Base-by-base conservation (phyloP, 495 filamentous ascomycete genomes). In the Melanomma pulvis-pyrius region DNA sequence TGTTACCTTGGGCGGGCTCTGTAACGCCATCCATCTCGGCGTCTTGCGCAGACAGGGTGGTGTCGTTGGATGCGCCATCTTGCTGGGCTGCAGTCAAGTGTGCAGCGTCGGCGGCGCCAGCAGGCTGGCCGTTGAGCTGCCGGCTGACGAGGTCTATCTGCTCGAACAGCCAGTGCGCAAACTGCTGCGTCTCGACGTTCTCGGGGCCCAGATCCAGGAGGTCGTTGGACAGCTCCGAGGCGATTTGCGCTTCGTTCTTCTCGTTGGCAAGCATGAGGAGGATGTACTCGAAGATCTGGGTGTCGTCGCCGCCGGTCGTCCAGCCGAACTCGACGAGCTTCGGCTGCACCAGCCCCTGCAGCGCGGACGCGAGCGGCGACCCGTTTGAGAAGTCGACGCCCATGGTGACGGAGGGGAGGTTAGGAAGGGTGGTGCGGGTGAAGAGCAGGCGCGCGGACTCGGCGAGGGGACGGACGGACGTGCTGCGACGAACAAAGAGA, bases 271-370 rank as follows among this genome's bases (percentile, higher is more conserved):
- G 84, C 93, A 97, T 98, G 58, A 97, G 83, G 49, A 97, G 89
- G 66, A 98, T 93, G 75, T 97, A 98, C 78, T 98, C 94, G 46
- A 91, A 88, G 61, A 98, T 82, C 13, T 92, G 90, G 17, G 89
- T 87, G 72, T 91, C 93, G 73, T 93, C 82, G 61, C 86, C 88
- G 46, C 88, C 90, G 48, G 88, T 86, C 47, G 86, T 90, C 94
- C 93, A 97, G 61, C 92, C 92, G 61, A 93, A 88, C 76, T 98
- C 93, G n/a, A 92, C 87, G 69, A 98, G 79, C 78, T 97, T 97
- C n/a, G 90, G 88, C 75, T 93, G 90, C 55, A 97, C 90, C 44
- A 84, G 88, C 76, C 80, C 81, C 72, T 87, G 89, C 48, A 98
- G 83, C 32, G 91, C 88, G 61, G 90, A 86, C 64, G 92, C 92